Conservation (phyloP, 1,139 yeast genomes). For the Lodderomyces metapsilosis region DNA sequence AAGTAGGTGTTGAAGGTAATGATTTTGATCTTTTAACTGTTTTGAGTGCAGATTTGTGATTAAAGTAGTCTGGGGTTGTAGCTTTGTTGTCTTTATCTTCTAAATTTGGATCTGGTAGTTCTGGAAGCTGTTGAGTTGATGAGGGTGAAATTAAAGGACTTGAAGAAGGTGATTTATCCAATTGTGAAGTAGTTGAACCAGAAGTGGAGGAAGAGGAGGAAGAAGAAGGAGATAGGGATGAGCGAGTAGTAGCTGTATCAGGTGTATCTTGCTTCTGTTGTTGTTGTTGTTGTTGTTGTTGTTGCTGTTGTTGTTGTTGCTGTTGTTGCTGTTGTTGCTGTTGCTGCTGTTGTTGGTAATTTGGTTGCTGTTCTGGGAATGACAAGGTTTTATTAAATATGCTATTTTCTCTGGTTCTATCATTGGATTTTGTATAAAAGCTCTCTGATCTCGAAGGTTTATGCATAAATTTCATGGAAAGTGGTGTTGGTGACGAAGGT, state of each 20-base stretch:
- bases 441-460: constrained; percentile 39
- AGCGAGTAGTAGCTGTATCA: background rate
- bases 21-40: constrained; percentile 48
- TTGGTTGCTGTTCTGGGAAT: background rate
- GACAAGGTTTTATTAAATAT: constrained; percentile 20
- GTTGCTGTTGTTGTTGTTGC: background rate
- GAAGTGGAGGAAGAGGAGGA: background rate
- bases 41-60: constrained; percentile 14
- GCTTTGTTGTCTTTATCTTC: background rate
- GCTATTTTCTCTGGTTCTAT: constrained; percentile 36
- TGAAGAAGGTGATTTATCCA: background rate
- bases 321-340: background rate
- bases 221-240: background rate
- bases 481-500: constrained; percentile 17
- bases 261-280: background rate
- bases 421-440: constrained; percentile 32
- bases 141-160: constrained; percentile 5
- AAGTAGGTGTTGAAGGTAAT: constrained; percentile 72
- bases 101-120: background rate
- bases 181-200: background rate
- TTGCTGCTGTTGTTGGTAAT: background rate
- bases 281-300: background rate
- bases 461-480: constrained; percentile 41
- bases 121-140: constrained; percentile 1
- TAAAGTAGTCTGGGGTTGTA: constrained; percentile 10